A percentile compares a stretch with the other conserved stretches of the same genome.
These are phyloP conservation scores for Mycena floridula DNA, from an alignment of 768 basidiomycete genomes.

Conservation along the genomic window DNA sequence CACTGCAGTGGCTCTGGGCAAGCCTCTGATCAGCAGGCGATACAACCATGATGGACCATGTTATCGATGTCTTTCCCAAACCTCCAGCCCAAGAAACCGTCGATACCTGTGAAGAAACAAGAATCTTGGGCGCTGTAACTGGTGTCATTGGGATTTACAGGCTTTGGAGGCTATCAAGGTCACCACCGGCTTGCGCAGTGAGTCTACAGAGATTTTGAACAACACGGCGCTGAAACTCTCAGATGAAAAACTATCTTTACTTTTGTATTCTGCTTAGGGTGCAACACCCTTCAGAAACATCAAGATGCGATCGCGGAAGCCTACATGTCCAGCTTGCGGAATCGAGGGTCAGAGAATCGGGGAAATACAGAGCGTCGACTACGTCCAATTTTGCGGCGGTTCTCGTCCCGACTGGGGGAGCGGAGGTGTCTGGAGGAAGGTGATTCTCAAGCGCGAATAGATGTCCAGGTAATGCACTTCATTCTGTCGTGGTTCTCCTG, in stretches of 20 bases:
- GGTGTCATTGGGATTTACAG: slow-evolving; percentile 86
- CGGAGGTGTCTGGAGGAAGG: slow-evolving; percentile 42
- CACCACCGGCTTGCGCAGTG: slow-evolving; percentile 62
- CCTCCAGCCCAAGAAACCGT: slow-evolving; percentile 58
- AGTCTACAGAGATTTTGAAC: slow-evolving; percentile 7
- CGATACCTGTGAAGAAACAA: slow-evolving; percentile 83
- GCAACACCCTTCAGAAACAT: slow-evolving; percentile 73
- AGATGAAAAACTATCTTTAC: slow-evolving; percentile 60
- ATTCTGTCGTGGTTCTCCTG: background rate
- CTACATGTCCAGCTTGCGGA: slow-evolving; percentile 75
- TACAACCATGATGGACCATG: slow-evolving; percentile 82
- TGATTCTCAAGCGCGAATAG: slow-evolving; percentile 34
- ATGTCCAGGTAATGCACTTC: slow-evolving; percentile 30
- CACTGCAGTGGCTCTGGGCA: slow-evolving; percentile 65
- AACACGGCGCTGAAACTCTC: no score
- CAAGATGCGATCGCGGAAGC: slow-evolving; percentile 68
- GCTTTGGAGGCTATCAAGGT: slow-evolving; percentile 85
- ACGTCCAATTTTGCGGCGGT: slow-evolving; percentile 85
- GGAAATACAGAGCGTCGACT: slow-evolving; percentile 57
- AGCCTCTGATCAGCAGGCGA: slow-evolving; percentile 87
- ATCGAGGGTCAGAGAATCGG: slow-evolving; percentile 33
- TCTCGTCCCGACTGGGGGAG: slow-evolving; percentile 58
- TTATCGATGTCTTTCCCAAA: slow-evolving; percentile 87
- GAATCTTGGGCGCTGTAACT: slow-evolving; percentile 83
- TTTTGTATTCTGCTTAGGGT: slow-evolving; percentile 70